Percentiles rank a stretch among this genome's conserved stretches.
phyloP scores from a whole-genome alignment of 2,329 filamentous ascomycete species.

The Xylariaceae sp. region DNA sequence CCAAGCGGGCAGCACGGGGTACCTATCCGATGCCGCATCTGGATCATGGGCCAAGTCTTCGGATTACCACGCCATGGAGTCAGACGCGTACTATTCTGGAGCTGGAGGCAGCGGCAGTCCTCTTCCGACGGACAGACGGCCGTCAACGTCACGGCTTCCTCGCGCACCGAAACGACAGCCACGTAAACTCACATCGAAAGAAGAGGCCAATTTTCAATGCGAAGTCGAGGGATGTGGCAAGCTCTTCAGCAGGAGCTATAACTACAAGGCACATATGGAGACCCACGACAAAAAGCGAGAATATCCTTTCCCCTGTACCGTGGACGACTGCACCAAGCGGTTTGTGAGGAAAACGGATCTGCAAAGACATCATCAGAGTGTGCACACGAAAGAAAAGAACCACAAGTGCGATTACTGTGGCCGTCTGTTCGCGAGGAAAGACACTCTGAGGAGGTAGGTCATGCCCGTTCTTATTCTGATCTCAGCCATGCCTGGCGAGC shows the following conservation, averaged over 20 bases:
- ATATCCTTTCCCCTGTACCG: constrained; percentile 66
- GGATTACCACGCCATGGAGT: constrained; percentile 34
- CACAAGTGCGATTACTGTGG: constrained; percentile 69
- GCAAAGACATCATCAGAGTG: constrained; percentile 56
- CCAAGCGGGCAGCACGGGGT: constrained; percentile 31
- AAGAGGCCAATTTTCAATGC: constrained; percentile 70
- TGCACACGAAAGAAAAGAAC: constrained; percentile 70
- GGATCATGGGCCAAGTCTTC: constrained; percentile 36
- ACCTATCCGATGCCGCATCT: constrained; percentile 35
- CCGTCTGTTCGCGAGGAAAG: constrained; percentile 71
- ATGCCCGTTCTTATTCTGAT: constrained; percentile 1
- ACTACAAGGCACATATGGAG: constrained; percentile 81
- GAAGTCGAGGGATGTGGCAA: constrained; percentile 66
- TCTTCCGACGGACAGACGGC: constrained; percentile 26
- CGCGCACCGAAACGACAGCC: constrained; percentile 35
- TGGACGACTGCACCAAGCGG: constrained; percentile 63
- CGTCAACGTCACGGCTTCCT: constrained; percentile 27
- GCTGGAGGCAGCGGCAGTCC: constrained; percentile 19
- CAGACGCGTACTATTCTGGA: constrained; percentile 32
- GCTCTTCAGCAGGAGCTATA: constrained; percentile 79
- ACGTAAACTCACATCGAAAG: constrained; percentile 57
- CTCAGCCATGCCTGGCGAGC: too few species aligned
- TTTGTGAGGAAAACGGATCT: constrained; percentile 85
- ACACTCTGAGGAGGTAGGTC: constrained; percentile 72
- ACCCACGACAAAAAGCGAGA: constrained; percentile 72